These are phyloP conservation scores for Pyrus betulifolia DNA, from an alignment of 306 rosid genomes.

Conservation along the genomic window DNA sequence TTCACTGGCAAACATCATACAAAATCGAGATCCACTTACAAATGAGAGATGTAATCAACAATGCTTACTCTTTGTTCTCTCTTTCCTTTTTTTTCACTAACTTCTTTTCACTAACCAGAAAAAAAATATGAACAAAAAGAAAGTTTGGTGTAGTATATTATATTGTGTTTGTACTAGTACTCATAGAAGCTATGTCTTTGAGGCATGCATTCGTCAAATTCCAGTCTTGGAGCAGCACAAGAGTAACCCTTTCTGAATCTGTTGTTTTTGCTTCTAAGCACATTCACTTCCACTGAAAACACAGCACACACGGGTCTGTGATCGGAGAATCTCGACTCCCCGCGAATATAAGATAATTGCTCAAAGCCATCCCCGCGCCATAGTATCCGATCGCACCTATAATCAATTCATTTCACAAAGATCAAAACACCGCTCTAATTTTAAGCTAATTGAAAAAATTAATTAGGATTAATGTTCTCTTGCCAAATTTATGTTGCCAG, in stretches of 20 bases:
- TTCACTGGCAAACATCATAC: background rate
- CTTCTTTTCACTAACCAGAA: background rate
- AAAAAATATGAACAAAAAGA: background rate
- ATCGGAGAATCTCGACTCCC: conserved; percentile 82
- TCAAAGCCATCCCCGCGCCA: conserved; percentile 77
- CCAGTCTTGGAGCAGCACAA: conserved; percentile 43
- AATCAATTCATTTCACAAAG: background rate
- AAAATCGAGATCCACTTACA: background rate
- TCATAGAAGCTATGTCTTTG: conserved; percentile 80
- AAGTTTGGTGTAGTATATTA: conserved; percentile 2
- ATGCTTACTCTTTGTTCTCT: background rate
- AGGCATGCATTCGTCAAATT: conserved; percentile 62
- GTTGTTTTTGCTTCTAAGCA: conserved; percentile 34
- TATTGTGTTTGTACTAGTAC: conserved; percentile 15
- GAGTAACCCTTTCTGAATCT: conserved; percentile 68
- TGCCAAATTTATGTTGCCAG: background rate
- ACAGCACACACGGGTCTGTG: conserved; percentile 77
- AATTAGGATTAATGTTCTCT: background rate
- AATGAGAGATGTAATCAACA: background rate
- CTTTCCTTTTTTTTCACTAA: background rate
- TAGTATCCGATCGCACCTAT: conserved; percentile 82
- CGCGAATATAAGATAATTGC: conserved; percentile 60
- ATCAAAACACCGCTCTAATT: background rate
- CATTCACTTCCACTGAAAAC: conserved; percentile 65
- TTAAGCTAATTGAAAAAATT: background rate